Evolutionary conservation across 768 basidiomycete species (phyloP), one percentile per base, ranked within the genome.

Genomic region (Epithele typhae): DNA sequence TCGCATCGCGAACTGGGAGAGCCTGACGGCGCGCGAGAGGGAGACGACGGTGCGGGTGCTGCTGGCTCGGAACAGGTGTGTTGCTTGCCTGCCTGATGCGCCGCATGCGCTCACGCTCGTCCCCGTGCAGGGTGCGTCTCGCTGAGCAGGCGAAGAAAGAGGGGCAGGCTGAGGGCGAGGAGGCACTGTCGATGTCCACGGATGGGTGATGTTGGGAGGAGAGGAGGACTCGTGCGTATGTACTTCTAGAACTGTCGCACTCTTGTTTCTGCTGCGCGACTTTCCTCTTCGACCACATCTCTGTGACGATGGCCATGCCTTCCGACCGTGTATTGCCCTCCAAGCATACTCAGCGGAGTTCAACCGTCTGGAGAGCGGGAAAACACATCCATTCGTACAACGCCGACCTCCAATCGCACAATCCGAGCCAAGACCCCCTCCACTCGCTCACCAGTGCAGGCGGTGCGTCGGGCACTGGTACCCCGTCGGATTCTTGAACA

Each of bases 381-480:
- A n/a, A n/a, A n/a, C n/a, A n/a, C n/a, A n/a, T n/a, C n/a, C n/a
- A n/a, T n/a, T n/a, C n/a, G n/a, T n/a, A n/a, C n/a, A n/a, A n/a
- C n/a, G n/a, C n/a, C n/a, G n/a, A n/a, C n/a, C n/a, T n/a, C n/a
- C n/a, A n/a, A n/a, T n/a, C n/a, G n/a, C n/a, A n/a, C n/a, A n/a
- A n/a, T n/a, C n/a, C n/a, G n/a, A n/a, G n/a, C n/a, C n/a, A n/a
- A n/a, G n/a, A n/a, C n/a, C n/a, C n/a, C n/a, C n/a, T n/a, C n/a
- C n/a, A n/a, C n/a, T n/a, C n/a, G n/a, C 25, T 66, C 65, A 92
- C 92, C 92, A 95, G 59, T 91, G 82, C 37, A 94, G 68, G 32
- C 69, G 73, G 65, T 95, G 93, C 2, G 87, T 92, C 0, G 93
- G 84, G 67, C 94, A 97, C 57, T 93, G 89, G 62, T 96, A 96